A percentile compares a stretch with the other conserved stretches of the same genome.
phyloP scores from a whole-genome alignment of 768 basidiomycete genomes.

The Auricularia cornea region DNA sequence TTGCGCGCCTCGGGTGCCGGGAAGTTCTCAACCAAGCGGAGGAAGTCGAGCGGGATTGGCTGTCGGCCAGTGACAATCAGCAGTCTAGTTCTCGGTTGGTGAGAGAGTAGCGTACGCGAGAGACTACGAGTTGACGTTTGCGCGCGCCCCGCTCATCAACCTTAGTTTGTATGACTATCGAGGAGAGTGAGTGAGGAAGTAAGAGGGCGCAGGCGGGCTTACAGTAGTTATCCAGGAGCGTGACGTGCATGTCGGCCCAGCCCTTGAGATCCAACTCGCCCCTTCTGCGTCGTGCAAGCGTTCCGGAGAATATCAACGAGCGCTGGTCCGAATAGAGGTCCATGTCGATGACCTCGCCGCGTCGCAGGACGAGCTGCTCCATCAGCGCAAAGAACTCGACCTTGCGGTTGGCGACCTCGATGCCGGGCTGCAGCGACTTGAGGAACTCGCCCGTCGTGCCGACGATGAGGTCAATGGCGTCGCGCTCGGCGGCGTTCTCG shows the following conservation, averaged over 20 bases:
- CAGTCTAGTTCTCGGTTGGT: too few relatives aligned
- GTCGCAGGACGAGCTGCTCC: conserved; percentile 65
- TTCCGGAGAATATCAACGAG: conserved; percentile 58
- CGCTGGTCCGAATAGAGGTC: conserved; percentile 71
- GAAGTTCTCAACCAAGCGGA: conserved; percentile 62
- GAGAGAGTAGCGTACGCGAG: conserved; percentile 67
- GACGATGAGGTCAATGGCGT: conserved; percentile 65
- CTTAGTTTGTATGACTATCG: conserved; percentile 43
- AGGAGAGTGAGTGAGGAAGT: conserved; percentile 26
- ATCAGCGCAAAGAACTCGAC: conserved; percentile 80
- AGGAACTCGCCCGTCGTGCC: conserved; percentile 62
- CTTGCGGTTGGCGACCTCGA: conserved; percentile 83
- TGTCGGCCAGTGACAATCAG: conserved; percentile 20
- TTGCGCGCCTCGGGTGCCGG: conserved; percentile 52
- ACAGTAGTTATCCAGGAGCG: conserved; percentile 74
- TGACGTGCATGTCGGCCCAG: conserved; percentile 63
- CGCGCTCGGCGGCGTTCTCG: conserved; percentile 67
- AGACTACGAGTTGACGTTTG: conserved; percentile 43
- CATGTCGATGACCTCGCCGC: conserved; percentile 80
- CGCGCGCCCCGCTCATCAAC: conserved; percentile 33
- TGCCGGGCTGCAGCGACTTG: conserved; percentile 83
- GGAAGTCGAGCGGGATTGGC: conserved; percentile 75
- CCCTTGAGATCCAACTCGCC: conserved; percentile 52
- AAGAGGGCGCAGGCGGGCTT: conserved; percentile 16
- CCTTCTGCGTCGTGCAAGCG: conserved; percentile 50